A percentile compares a stretch with the other conserved stretches of the same genome.
Evolutionary conservation across 2,329 filamentous ascomycete genomes (phyloP).

Genomic region (Penicillium sp.): DNA sequence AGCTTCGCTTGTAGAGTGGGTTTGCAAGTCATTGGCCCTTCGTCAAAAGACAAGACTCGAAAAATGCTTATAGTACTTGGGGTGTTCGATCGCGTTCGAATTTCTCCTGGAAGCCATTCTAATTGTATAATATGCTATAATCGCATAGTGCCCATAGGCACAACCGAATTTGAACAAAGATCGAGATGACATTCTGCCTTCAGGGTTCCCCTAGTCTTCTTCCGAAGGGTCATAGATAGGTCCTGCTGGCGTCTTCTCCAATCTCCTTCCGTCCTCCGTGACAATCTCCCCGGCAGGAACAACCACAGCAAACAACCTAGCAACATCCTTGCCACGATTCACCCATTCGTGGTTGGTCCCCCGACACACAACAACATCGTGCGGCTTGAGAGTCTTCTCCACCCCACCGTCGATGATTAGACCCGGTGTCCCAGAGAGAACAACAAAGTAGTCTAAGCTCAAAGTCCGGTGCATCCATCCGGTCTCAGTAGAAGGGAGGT

Average conservation of each 20-base stretch:
- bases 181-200: neutral
- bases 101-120: neutral
- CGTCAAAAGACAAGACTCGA: no score
- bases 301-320: conserved; percentile 45
- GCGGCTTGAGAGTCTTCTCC: conserved; percentile 28
- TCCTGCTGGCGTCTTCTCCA: conserved; percentile 38
- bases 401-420: conserved; percentile 31
- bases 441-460: conserved; percentile 34
- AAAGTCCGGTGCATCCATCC: conserved; percentile 31
- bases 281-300: conserved; percentile 45
- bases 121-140: no score
- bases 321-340: conserved; percentile 42
- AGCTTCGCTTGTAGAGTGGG: no score
- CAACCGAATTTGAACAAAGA: neutral
- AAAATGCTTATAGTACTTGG: no score
- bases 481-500: conserved; percentile 19
- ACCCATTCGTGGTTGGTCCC: conserved; percentile 51
- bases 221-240: conserved; percentile 22
- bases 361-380: conserved; percentile 35
- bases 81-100: no score
- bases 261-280: conserved; percentile 37
- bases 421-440: conserved; percentile 29
- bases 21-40: no score
- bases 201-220: conserved; percentile 2
- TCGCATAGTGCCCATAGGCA: neutral